Evolutionary conservation across 345 rosid genomes (phyloP).

Genomic region (Citrus cavaleriei): DNA sequence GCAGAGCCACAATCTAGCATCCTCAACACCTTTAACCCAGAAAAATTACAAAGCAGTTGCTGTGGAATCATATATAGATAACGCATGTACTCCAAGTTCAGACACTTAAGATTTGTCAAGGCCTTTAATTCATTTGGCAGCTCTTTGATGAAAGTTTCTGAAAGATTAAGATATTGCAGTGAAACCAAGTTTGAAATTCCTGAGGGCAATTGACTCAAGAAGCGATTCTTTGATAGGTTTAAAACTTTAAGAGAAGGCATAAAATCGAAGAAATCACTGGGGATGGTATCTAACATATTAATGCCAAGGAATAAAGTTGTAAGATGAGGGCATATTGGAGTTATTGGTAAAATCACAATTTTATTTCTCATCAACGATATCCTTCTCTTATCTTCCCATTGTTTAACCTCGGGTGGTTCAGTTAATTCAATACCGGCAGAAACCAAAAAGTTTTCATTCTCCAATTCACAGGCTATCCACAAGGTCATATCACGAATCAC

Average conservation of each 20-base stretch:
- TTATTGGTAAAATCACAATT: not conserved
- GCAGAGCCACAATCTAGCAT: too few relatives aligned
- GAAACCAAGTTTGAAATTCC: not conserved
- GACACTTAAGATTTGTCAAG: not conserved
- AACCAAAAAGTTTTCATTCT: not conserved
- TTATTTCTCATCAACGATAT: not conserved
- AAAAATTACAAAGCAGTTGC: too few relatives aligned
- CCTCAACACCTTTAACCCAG: too few relatives aligned
- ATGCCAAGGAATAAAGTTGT: not conserved
- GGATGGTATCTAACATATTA: not conserved
- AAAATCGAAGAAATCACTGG: not conserved
- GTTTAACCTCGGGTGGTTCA: not conserved
- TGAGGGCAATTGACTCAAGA: not conserved
- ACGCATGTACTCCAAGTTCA: not conserved
- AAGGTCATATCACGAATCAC: conserved; percentile 1
- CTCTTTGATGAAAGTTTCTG: not conserved
- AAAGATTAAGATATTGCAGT: not conserved
- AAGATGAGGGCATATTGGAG: conserved; percentile 1
- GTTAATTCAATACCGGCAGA: not conserved
- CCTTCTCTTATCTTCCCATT: not conserved
- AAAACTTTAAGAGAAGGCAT: not conserved
- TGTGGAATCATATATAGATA: too few relatives aligned
- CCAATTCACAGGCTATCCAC: conserved; percentile 3
- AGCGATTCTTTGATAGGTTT: not conserved
- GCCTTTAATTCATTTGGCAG: not conserved